Evolutionary conservation across 2,329 filamentous ascomycete genomes (phyloP), one percentile per base, ranked within the genome.

Genomic region (Cephalotrichum gorgonifer): DNA sequence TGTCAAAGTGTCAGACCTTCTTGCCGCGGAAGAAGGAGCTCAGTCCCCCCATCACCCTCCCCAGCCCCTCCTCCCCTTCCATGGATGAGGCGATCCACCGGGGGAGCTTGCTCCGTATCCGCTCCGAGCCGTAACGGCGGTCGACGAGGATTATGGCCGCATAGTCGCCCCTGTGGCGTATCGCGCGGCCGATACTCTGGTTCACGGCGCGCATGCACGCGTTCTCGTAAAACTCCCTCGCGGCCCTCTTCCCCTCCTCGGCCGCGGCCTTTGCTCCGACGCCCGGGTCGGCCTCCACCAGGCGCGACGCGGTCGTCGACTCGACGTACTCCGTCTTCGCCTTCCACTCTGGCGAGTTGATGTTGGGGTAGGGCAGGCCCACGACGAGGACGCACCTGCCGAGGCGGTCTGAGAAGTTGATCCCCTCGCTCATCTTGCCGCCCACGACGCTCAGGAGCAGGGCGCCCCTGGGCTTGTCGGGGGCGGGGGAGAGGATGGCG

Each of bases 161-260:
- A 66, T 95, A 97, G 66, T 98, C 93, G 23, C 78, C 80, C 49
- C 76, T 78, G 62, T 98, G 93, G 43, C 93, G 75, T 57, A 98
- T 96, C 1, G 89, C 93, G 51, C 93, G 75, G 1, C 93, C 93
- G 56, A 98, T 90, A 60, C 88, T 93, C 70, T 98, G 93, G 63
- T 98, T 98, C 4, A 98, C 93, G 4, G 90, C 88, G 35, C 93
- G 77, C 90, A 98, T 96, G 63, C 90, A 96, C 0, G 88, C 81
- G 61, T 97, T 97, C 63, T 96, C 89, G 61, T 94, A 95, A 60
- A 88, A 95, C 52, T 91, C 86, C 47, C 84, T 72, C 2, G 85
- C 82, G 4, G 82, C 69, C 55, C 77, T 72, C 56, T 79, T 81
- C 0, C 70, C 71, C n/a, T n/a, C n/a, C n/a, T n/a, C 17, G n/a